phyloP scores from a whole-genome alignment of 208 protist genomes.

The Crithidia thermophila region DNA sequence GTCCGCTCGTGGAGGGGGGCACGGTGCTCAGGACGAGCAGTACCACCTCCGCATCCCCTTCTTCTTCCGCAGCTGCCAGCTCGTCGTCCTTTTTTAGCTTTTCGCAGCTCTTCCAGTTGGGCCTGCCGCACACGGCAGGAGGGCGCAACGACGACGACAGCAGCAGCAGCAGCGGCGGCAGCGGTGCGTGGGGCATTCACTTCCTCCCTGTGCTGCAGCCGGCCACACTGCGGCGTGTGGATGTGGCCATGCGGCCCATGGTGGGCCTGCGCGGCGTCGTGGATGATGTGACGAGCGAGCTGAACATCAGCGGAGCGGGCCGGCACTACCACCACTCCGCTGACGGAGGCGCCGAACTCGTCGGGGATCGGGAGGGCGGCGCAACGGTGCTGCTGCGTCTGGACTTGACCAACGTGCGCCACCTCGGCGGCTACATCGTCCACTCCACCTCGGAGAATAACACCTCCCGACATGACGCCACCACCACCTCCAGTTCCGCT shows the following conservation, averaged over 20 bases:
- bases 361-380: background rate
- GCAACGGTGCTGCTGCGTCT: constrained; percentile 65
- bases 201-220: constrained; percentile 68
- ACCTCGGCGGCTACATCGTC: constrained; percentile 54
- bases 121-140: constrained; percentile 26
- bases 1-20: constrained; percentile 14
- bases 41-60: background rate
- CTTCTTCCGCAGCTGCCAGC: constrained; percentile 1
- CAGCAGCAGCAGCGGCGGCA: background rate
- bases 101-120: constrained; percentile 31
- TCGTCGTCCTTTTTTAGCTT: constrained; percentile 4
- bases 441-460: background rate
- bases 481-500: background rate
- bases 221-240: constrained; percentile 40
- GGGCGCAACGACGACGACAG: constrained; percentile 1
- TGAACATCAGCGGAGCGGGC: constrained; percentile 59
- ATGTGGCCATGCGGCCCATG: constrained; percentile 69
- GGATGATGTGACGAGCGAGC: constrained; percentile 74
- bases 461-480: background rate
- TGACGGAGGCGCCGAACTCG: background rate
- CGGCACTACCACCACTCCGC: background rate
- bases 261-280: constrained; percentile 53
- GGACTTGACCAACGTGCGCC: constrained; percentile 50
- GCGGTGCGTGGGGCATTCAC: constrained; percentile 22
- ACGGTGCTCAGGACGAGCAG: background rate